These are phyloP conservation scores for Phaeosphaeria sp. DNA, from an alignment of 2,329 filamentous ascomycete species.

Conservation along the genomic window DNA sequence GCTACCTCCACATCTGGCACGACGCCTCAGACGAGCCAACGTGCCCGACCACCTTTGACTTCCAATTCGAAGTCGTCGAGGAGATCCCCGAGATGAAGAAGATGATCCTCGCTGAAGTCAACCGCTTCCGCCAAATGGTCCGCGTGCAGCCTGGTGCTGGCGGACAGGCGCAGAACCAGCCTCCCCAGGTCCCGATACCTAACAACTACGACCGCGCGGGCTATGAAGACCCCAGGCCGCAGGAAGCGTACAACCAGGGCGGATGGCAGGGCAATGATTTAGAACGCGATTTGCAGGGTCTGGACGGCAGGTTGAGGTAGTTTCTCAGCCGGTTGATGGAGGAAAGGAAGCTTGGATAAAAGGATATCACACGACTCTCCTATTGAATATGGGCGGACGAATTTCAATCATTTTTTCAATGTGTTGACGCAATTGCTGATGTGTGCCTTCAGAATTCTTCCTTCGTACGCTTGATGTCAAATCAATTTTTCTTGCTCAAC, in stretches of 20 bases:
- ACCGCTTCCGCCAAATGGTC: conserved; percentile 75
- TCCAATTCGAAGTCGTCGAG: conserved; percentile 97
- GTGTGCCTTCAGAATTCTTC: too few relatives aligned
- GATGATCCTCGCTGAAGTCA: conserved; percentile 97
- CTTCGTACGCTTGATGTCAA: too few relatives aligned
- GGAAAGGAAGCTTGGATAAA: conserved; percentile 12
- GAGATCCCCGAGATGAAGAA: conserved; percentile 94
- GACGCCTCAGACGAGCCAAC: conserved; percentile 94
- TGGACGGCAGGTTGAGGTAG: conserved; percentile 38
- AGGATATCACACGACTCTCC: conserved; percentile 4
- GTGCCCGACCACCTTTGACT: conserved; percentile 95
- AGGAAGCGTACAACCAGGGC: conserved; percentile 57
- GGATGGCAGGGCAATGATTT: conserved; percentile 48
- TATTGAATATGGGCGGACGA: background rate
- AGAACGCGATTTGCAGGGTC: conserved; percentile 59
- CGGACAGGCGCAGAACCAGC: conserved; percentile 47
- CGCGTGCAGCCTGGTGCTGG: conserved; percentile 47
- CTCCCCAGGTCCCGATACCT: conserved; percentile 66
- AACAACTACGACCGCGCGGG: conserved; percentile 64
- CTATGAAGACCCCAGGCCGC: conserved; percentile 68
- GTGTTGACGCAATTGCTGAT: background rate
- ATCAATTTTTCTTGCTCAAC: background rate
- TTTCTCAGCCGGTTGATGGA: background rate
- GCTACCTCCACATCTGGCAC: conserved; percentile 97
- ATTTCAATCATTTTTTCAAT: background rate